Base-by-base conservation (phyloP, 108 stramenopile genomes). In the Skeletonema costatum region DNA sequence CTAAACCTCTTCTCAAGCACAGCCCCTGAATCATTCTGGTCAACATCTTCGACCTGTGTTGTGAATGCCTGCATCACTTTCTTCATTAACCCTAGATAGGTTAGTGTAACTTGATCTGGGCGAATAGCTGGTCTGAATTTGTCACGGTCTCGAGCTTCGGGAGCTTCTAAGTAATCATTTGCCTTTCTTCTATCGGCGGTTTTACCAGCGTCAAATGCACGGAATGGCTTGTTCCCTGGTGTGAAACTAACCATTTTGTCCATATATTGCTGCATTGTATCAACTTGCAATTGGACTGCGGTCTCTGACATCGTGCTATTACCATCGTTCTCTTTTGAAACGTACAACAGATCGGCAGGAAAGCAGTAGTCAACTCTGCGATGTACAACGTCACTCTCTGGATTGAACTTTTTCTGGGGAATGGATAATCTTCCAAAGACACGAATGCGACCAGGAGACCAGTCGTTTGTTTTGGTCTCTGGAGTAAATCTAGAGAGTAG, bases 291-390 rank as follows among this genome's bases (percentile, higher is more conserved):
- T 39, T 67, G 81, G 3, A 70, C 46, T 12, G 64, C 63, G 12
- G 73, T 50, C 3, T 64, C 36, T 11, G 39, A 75, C 42, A 8
- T 58, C 4, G 21, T 5, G 6, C 17, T 21, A 30, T 58, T n/a
- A 12, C 31, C 58, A 17, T 32, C 32, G 5, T 16, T 17, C 31
- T 76, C 70, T 33, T 25, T 36, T 50, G 70, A 66, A 21, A 63
- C 58, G 36, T 38, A 76, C 10, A 95, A 74, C 31, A 95, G 79
- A 61, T 91, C 90, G 4, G 87, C 73, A 0, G 93, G 93, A 16
- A 95, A 56, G 17, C 92, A 71, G 46, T 92, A 95, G 71, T 95
- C 92, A 5, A 90, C 74, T 6, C 93, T 82, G 25, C 93, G 85
- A 75, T 86, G 85, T 3, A 81, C 76, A 41, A 88, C 66, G 75